phyloP scores from a whole-genome alignment of 352 stramenopile species.

The Achlya hypogyna region DNA sequence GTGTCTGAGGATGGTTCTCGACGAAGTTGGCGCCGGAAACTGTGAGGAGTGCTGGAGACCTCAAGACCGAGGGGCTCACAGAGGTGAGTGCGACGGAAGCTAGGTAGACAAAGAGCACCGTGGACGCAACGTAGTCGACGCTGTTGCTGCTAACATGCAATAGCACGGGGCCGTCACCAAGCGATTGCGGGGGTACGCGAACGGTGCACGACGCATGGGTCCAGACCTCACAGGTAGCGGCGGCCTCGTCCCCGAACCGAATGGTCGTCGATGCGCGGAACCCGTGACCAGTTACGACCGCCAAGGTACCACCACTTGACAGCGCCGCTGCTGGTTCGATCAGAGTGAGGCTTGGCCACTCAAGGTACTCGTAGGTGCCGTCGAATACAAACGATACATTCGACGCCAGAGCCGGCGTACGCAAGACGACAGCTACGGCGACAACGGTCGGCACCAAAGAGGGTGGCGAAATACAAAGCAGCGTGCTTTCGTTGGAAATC shows the following conservation, averaged over 20 bases:
- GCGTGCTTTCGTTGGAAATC: no score
- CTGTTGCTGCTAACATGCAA: constrained; percentile 14
- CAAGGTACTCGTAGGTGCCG: no score
- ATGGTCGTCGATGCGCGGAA: not conserved
- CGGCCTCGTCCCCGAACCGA: not conserved
- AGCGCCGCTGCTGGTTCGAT: no score
- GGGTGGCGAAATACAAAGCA: no score
- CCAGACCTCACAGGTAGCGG: not conserved
- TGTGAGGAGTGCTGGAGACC: constrained; percentile 13
- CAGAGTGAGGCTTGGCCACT: no score
- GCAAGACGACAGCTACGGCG: no score
- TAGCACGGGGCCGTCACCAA: not conserved
- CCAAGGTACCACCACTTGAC: no score
- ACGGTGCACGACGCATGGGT: constrained; percentile 10
- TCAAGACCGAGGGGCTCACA: constrained; percentile 24
- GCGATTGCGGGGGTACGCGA: not conserved
- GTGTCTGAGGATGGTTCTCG: constrained; percentile 22
- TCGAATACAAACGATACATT: no score
- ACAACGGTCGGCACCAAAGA: no score
- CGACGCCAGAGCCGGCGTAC: no score
- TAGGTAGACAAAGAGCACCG: constrained; percentile 27
- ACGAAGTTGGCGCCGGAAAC: constrained; percentile 29
- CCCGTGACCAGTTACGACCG: not conserved
- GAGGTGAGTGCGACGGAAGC: constrained; percentile 21
- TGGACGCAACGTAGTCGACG: constrained; percentile 11